These are phyloP conservation scores for Picochlorum sp. DNA, from an alignment of 139 green algal genomes.

Conservation along the genomic window DNA sequence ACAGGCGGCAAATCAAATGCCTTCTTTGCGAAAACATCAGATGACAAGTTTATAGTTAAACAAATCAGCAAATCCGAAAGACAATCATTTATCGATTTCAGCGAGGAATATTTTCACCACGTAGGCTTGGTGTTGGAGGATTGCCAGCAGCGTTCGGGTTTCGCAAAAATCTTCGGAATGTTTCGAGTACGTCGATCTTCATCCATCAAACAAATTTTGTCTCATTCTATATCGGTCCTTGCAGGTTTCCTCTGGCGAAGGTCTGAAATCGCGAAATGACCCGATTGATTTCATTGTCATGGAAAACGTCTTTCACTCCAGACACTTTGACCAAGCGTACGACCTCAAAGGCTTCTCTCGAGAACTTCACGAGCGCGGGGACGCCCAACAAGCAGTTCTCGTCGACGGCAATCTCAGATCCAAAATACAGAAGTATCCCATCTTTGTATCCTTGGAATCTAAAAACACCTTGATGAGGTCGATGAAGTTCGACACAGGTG, in stretches of 20 bases:
- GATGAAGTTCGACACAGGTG: not conserved
- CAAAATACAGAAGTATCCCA: conserved; percentile 51
- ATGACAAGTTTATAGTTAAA: conserved; percentile 78
- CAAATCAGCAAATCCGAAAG: conserved; percentile 46
- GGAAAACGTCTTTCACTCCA: conserved; percentile 91
- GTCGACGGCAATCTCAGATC: conserved; percentile 88
- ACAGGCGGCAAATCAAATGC: conserved; percentile 80
- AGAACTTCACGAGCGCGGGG: conserved; percentile 30
- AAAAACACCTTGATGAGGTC: not conserved
- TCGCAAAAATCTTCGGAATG: conserved; percentile 91
- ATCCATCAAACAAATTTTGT: not conserved
- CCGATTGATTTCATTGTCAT: conserved; percentile 84
- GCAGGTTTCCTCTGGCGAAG: not conserved
- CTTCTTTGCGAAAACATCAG: conserved; percentile 87
- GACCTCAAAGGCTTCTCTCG: conserved; percentile 82
- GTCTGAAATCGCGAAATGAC: not conserved
- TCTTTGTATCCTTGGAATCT: conserved; percentile 49
- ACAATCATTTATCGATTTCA: conserved; percentile 78
- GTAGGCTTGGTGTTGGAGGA: conserved; percentile 35
- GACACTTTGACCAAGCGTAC: conserved; percentile 67
- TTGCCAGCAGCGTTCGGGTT: conserved; percentile 42
- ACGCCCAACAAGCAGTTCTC: conserved; percentile 53
- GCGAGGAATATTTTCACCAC: conserved; percentile 80
- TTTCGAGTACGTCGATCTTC: conserved; percentile 54
- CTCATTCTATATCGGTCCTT: not conserved